Evolutionary conservation across 305 asterid genomes (phyloP), one percentile per base, ranked within the genome.

Genomic region (Fraxinus albicans): DNA sequence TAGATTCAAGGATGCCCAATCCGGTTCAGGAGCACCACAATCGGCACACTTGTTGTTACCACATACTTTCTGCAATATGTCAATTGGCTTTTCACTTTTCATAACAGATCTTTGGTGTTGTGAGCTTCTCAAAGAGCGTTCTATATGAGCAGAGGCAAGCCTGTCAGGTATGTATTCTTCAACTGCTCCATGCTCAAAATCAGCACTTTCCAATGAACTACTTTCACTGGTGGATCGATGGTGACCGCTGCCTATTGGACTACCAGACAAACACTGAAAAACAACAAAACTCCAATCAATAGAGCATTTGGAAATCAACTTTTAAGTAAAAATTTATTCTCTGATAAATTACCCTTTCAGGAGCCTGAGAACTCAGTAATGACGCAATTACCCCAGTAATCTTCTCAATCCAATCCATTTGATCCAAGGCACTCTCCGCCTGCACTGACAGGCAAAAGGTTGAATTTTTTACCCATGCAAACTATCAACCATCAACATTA

Each of bases 331-430:
- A 42, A 36, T 67, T 25, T 65, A 15, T 33, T 60, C 34, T 73
- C 19, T 60, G 35, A 69, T 76, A 47, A 78, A 79, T 90, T 89
- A 97, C 99, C 94, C 98, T 91, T 73, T 95, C 99, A 53, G 99
- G 98, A 63, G 93, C 91, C 93, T 97, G 99, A 60, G 98, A 95
- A 88, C 98, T 97, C 88, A 97, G 88, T 84, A 97, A 86, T 58
- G 99, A 97, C 42, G 99, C 99, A 82, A 97, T 95, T 82, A 95
- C 99, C 80, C 99, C 99, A 1, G 99, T 97, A 76, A 97, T 97
- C 90, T 97, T 97, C 91, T 97, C 99, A 78, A 97, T 93, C 99
- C 99, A 97, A 83, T 94, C 99, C 99, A 95, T 97, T 89, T 95
- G 99, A 91, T 97, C 99, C 85, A 93, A 86, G 83, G 98, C 94